Base-by-base conservation (phyloP, 1,284 basidiomycete species). In the Moesziomyces aphidis region DNA sequence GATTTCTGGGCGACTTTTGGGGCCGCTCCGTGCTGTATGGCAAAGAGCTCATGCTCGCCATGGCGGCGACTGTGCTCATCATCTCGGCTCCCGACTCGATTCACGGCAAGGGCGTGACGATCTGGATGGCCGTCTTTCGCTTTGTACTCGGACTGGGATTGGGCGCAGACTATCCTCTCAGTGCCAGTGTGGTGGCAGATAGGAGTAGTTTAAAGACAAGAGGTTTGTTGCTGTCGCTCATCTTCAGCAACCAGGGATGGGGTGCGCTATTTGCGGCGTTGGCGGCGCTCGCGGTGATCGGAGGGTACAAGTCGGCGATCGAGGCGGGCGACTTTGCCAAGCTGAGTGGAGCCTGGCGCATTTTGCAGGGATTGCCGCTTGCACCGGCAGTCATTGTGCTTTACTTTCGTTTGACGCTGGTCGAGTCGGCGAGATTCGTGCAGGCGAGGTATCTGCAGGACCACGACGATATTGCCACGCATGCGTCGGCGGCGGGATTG, bases 101-200 rank as follows among this genome's bases (percentile, higher is more conserved):
- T 22, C 57, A 59, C 42, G 73, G 73, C 21, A 21, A 61, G 21
- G 73, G 69, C 24, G 58, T 78, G 47, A 78, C 76, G 21, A 58
- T 60, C 49, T 78, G 73, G 73, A 61, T 78, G 24, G 47, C 67
- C 23, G 68, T 28, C 22, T 78, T 68, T 50, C 67, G 76, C 23
- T 49, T 78, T 47, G 19, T 76, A 22, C 68, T 78, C 60, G 76
- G 76, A 22, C 61, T 75, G 23, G 80, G 76, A 8, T 90, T 93
- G 4, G 92, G 92, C 26, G 92, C 92, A 28, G 92, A 93, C 84
- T 93, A 93, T 81, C 92, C 92, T 8, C 90, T 92, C 89, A 88
- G 87, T 0, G 86, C 87, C 34, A 83, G 69, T 9, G 68, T 76
- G 22, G 76, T 77, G 34, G 73, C 76, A 26, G 76, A 77, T 49